Percentiles rank a stretch among this genome's conserved stretches.
These are phyloP conservation scores for Penicillium sp. DNA, from an alignment of 2,329 filamentous ascomycete genomes.

Conservation along the genomic window DNA sequence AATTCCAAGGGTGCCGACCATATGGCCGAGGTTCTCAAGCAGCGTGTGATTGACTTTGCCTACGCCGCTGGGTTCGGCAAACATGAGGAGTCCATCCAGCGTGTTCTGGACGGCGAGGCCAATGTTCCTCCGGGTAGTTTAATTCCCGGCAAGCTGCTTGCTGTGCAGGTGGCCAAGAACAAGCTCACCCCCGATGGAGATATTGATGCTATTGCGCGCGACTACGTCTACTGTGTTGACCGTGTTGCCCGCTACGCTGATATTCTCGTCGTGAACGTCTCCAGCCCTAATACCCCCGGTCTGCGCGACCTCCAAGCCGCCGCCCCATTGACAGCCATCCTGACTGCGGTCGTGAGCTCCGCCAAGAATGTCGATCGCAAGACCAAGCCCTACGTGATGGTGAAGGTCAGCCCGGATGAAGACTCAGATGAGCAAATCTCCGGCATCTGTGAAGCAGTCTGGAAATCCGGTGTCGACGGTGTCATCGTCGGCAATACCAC, in stretches of 20 bases:
- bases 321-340: slow-evolving; percentile 75
- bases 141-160: slow-evolving; percentile 69
- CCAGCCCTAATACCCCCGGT: slow-evolving; percentile 92
- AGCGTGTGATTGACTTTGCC: slow-evolving; percentile 75
- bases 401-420: slow-evolving; percentile 96
- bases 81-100: slow-evolving; percentile 62
- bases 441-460: slow-evolving; percentile 84
- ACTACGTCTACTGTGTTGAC: slow-evolving; percentile 87
- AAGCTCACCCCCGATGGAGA: slow-evolving; percentile 84
- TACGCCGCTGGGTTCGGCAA: slow-evolving; percentile 65
- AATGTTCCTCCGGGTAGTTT: slow-evolving; percentile 81
- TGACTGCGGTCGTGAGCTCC: slow-evolving; percentile 78
- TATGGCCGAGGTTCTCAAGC: slow-evolving; percentile 74
- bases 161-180: slow-evolving; percentile 96
- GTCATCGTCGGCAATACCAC: slow-evolving; percentile 98
- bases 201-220: slow-evolving; percentile 72
- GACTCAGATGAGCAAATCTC: slow-evolving; percentile 79
- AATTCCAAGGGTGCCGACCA: slow-evolving; percentile 88
- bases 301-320: slow-evolving; percentile 81
- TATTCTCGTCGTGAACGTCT: slow-evolving; percentile 96
- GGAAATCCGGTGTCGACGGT: slow-evolving; percentile 81
- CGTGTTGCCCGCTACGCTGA: slow-evolving; percentile 84
- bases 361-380: slow-evolving; percentile 67
- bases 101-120: slow-evolving; percentile 73
- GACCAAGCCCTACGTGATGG: slow-evolving; percentile 81